phyloP scores from a whole-genome alignment of 495 filamentous ascomycete species.

The Podospora pseudopauciseta region DNA sequence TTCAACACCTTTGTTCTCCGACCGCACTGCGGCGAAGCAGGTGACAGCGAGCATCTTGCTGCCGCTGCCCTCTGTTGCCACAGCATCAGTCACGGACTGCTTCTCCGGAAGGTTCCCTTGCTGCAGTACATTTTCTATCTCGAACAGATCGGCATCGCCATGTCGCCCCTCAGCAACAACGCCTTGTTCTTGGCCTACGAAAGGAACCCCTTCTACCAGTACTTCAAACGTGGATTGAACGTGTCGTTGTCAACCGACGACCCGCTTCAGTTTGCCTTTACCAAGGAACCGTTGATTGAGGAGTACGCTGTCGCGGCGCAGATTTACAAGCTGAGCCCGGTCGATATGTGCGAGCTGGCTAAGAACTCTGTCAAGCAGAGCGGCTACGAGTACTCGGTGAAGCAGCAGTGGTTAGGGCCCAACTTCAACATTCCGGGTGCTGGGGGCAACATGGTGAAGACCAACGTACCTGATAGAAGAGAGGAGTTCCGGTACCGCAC shows the following conservation, averaged over 20 bases:
- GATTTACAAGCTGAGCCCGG: slow-evolving; percentile 94
- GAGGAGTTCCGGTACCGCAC: slow-evolving; percentile 87
- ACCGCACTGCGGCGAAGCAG: slow-evolving; percentile 94
- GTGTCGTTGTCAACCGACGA: slow-evolving; percentile 96
- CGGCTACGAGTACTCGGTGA: slow-evolving; percentile 84
- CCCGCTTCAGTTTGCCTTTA: slow-evolving; percentile 96
- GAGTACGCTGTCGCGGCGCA: slow-evolving; percentile 97
- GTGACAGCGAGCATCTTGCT: slow-evolving; percentile 92
- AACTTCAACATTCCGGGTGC: slow-evolving; percentile 70
- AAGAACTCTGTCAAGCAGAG: slow-evolving; percentile 93
- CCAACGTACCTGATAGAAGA: slow-evolving; percentile 89
- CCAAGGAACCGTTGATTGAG: slow-evolving; percentile 95
- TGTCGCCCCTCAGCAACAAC: slow-evolving; percentile 98
- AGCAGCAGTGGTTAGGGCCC: slow-evolving; percentile 83
- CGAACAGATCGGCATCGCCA: slow-evolving; percentile 96
- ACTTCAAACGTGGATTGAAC: slow-evolving; percentile 91
- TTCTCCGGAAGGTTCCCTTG: slow-evolving; percentile 89
- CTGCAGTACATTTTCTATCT: slow-evolving; percentile 97
- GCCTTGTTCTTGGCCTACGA: slow-evolving; percentile 96
- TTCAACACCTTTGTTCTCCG: slow-evolving; percentile 95
- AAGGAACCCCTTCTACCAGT: slow-evolving; percentile 90
- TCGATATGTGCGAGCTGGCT: slow-evolving; percentile 98
- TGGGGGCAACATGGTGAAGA: slow-evolving; percentile 87
- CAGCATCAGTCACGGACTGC: slow-evolving; percentile 92
- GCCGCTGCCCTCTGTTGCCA: slow-evolving; percentile 91